Conservation (phyloP, 78 protist genomes). For the slime mould (Dictyostelium discoideum) region dicty_2.7 NC_007090.3:2333001-2333500, state of each 20-base stretch:
- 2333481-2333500: background rate
- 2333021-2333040: constrained; percentile 54
- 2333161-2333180: background rate
- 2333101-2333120: constrained; percentile 45
- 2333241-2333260: background rate
- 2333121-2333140: background rate
- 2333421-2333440: background rate
- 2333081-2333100: background rate
- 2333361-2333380: background rate
- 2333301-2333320: background rate
- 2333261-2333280: constrained; percentile 14
- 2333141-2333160: background rate
- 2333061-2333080: constrained; percentile 42
- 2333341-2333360: background rate
- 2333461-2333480: background rate
- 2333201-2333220: background rate
- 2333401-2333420: background rate
- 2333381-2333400: background rate
- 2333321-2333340: background rate
- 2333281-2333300: background rate
- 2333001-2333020: background rate
- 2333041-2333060: constrained; percentile 58
- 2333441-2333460: background rate
- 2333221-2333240: background rate
- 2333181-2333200: background rate